A percentile compares a stretch with the other conserved stretches of the same genome.
These are phyloP conservation scores for Selenicereus undatus DNA, from an alignment of 148 eudicot species.

Conservation along the genomic window DNA sequence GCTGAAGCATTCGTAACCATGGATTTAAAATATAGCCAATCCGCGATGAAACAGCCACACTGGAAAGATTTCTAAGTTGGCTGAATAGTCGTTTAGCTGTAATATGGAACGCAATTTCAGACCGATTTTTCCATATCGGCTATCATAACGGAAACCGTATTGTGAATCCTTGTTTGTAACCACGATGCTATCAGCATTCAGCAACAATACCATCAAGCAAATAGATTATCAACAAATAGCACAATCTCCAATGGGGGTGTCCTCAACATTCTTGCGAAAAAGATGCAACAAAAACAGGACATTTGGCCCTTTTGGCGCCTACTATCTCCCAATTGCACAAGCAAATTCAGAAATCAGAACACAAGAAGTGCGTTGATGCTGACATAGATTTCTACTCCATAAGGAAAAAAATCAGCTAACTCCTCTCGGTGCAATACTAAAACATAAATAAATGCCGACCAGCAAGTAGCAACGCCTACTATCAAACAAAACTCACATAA, in stretches of 20 bases:
- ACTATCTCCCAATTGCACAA: conserved; percentile 11
- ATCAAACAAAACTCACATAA: neutral
- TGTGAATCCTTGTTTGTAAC: no score
- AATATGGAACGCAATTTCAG: no score
- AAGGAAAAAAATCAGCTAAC: conserved; percentile 11
- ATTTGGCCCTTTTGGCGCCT: neutral
- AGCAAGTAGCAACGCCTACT: no score
- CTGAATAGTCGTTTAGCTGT: no score
- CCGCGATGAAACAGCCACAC: no score
- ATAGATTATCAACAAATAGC: no score
- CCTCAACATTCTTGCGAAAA: neutral
- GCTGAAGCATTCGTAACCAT: no score
- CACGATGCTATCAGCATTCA: neutral
- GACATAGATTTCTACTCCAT: conserved; percentile 17
- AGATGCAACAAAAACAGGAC: neutral
- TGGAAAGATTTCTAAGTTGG: no score
- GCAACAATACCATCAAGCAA: neutral
- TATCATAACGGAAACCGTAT: no score
- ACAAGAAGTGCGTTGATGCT: conserved; percentile 16
- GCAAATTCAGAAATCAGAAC: neutral
- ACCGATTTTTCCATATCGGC: no score
- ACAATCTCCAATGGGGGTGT: neutral
- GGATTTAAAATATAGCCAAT: no score
- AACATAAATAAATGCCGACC: neutral
- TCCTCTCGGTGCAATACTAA: neutral